Evolutionary conservation across 1,284 basidiomycete species (phyloP).

Genomic region (Limonomyces culmigenus): DNA sequence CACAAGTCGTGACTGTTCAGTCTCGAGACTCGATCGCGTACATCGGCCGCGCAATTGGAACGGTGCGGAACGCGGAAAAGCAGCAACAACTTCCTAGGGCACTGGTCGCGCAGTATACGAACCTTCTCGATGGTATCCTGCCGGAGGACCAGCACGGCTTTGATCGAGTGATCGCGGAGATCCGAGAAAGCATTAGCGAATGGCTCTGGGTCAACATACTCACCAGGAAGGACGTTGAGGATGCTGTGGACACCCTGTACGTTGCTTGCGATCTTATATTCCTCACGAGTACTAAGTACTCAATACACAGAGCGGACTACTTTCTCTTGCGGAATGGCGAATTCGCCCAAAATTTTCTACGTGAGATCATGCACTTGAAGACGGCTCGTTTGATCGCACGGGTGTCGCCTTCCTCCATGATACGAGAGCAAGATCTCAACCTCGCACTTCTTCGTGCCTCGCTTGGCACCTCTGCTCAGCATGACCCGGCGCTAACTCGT

Average conservation of each 20-base stretch:
- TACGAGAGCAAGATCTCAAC: slow-evolving; percentile 75
- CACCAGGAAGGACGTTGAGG: slow-evolving; percentile 67
- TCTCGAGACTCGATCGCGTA: slow-evolving; percentile 73
- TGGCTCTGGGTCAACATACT: slow-evolving; percentile 87
- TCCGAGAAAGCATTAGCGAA: slow-evolving; percentile 62
- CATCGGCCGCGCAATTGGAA: slow-evolving; percentile 75
- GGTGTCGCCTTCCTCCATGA: slow-evolving; percentile 50
- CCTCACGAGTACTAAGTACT: no score
- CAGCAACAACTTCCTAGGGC: slow-evolving; percentile 55
- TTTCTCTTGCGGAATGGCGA: slow-evolving; percentile 82
- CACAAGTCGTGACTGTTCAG: slow-evolving; percentile 51
- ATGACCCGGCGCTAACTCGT: slow-evolving; percentile 53
- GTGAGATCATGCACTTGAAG: slow-evolving; percentile 69
- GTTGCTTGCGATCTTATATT: slow-evolving; percentile 11
- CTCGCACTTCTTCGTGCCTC: slow-evolving; percentile 69
- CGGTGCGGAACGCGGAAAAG: slow-evolving; percentile 67
- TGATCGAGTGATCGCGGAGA: slow-evolving; percentile 51
- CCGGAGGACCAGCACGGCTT: slow-evolving; percentile 66
- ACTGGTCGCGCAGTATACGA: slow-evolving; percentile 46
- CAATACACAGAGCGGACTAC: slow-evolving; percentile 45
- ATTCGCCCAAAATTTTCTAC: slow-evolving; percentile 64
- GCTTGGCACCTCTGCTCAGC: slow-evolving; percentile 70
- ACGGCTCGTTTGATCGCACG: slow-evolving; percentile 54
- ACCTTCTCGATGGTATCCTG: slow-evolving; percentile 42
- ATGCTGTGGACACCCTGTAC: slow-evolving; percentile 56